A percentile compares a stretch with the other conserved stretches of the same genome.
These are phyloP conservation scores for Lipomyces yamadae DNA, from an alignment of 805 yeast species.

Conservation along the genomic window DNA sequence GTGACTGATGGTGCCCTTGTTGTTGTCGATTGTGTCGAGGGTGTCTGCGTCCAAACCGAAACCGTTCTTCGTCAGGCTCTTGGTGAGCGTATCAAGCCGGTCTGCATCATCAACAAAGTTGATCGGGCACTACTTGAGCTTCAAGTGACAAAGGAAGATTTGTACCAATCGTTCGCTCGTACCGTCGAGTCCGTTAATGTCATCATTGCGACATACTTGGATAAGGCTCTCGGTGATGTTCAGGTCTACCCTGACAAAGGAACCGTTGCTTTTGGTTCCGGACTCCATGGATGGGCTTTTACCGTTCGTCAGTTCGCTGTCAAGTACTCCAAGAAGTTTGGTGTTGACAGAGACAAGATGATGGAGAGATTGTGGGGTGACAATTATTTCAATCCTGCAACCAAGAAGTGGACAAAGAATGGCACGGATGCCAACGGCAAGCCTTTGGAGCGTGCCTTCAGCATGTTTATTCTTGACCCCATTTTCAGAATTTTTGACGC, in stretches of 20 bases:
- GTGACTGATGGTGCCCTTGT: constrained; percentile 99
- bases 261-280: constrained; percentile 99
- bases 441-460: constrained; percentile 97
- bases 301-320: constrained; percentile 97
- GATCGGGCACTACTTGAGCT: constrained; percentile 99
- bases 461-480: constrained; percentile 98
- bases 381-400: constrained; percentile 99
- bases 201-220: constrained; percentile 93
- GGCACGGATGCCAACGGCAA: constrained; percentile 95
- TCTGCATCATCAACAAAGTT: constrained; percentile 97
- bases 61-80: constrained; percentile 98
- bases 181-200: constrained; percentile 99
- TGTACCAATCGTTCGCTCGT: constrained; percentile 97
- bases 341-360: constrained; percentile 98
- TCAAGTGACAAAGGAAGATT: constrained; percentile 98
- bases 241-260: constrained; percentile 99
- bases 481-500: constrained; percentile 96
- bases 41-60: constrained; percentile 99
- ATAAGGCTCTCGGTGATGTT: constrained; percentile 87
- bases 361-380: constrained; percentile 99
- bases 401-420: constrained; percentile 98
- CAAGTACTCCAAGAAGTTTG: constrained; percentile 98
- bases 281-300: constrained; percentile 99
- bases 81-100: constrained; percentile 99
- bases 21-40: constrained; percentile 98